A percentile compares a stretch with the other conserved stretches of the same genome.
These are phyloP conservation scores for Leccinum barrowsii DNA, from an alignment of 768 basidiomycete genomes.

Conservation along the genomic window DNA sequence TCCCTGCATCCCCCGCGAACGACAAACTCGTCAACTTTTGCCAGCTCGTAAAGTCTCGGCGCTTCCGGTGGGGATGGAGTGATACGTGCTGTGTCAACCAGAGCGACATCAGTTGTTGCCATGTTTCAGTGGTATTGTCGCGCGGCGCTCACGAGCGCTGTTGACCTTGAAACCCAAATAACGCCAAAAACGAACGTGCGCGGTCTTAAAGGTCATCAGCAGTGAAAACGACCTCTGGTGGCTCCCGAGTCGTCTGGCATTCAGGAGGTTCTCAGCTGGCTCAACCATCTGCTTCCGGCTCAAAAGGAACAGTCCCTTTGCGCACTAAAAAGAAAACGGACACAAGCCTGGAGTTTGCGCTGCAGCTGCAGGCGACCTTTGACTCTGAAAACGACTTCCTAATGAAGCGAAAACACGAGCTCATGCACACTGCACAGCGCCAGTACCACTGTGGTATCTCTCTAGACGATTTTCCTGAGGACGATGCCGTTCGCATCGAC, in stretches of 20 bases:
- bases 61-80: too few relatives aligned
- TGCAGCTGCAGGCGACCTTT: constrained; percentile 35
- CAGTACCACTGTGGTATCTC: constrained; percentile 55
- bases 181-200: not conserved
- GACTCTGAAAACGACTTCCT: constrained; percentile 41
- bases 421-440: constrained; percentile 30
- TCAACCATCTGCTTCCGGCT: not conserved
- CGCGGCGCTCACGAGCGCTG: constrained; percentile 4
- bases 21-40: too few relatives aligned
- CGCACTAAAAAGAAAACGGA: not conserved
- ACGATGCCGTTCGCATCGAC: constrained; percentile 39
- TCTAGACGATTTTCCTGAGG: constrained; percentile 44
- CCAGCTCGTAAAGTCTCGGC: too few relatives aligned
- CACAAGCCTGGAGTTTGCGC: constrained; percentile 19
- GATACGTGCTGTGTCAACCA: too few relatives aligned
- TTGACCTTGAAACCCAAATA: constrained; percentile 11
- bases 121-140: too few relatives aligned
- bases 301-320: not conserved
- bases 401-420: constrained; percentile 28
- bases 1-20: too few relatives aligned
- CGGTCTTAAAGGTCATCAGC: constrained; percentile 1
- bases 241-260: not conserved
- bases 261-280: not conserved
- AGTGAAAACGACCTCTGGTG: not conserved
- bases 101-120: too few relatives aligned